Evolutionary conservation across 1,284 basidiomycete genomes (phyloP).

Genomic region (Malassezia japonica): DNA sequence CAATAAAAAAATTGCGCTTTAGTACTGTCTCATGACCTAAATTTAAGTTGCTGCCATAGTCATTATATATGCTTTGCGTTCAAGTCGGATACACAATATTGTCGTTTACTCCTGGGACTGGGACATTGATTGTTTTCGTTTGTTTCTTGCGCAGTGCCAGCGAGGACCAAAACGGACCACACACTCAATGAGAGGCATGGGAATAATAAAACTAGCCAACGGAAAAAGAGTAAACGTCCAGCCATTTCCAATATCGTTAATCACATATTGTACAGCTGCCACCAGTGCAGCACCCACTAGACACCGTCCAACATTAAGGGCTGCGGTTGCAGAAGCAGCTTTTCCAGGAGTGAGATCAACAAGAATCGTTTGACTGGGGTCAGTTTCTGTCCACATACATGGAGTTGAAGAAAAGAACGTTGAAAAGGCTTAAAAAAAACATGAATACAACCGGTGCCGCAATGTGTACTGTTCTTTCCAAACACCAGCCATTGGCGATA

Average conservation of each 20-base stretch:
- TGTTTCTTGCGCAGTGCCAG: not conserved
- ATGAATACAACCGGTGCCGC: constrained; percentile 14
- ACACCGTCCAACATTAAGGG: constrained; percentile 16
- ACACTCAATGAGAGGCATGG: not conserved
- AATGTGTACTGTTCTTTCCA: not conserved
- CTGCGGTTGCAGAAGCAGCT: constrained; percentile 15
- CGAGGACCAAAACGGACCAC: not conserved
- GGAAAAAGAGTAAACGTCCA: constrained; percentile 11
- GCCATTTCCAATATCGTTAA: constrained; percentile 13
- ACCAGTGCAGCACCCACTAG: constrained; percentile 7
- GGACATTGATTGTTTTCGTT: too few relatives aligned
- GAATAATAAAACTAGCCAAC: not conserved
- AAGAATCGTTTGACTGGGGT: constrained; percentile 11
- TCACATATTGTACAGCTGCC: constrained; percentile 9
- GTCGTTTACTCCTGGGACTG: too few relatives aligned
- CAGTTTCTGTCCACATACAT: not conserved
- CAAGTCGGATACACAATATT: too few relatives aligned
- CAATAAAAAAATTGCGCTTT: too few relatives aligned
- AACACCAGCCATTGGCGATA: constrained; percentile 12
- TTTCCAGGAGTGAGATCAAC: constrained; percentile 6
- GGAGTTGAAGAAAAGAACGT: constrained; percentile 8
- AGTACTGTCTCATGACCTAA: too few relatives aligned
- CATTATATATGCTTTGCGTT: too few relatives aligned
- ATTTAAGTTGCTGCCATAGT: too few relatives aligned
- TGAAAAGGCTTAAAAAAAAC: constrained; percentile 5